These are phyloP conservation scores for Xanthoceras sorbifolium DNA, from an alignment of 345 rosid genomes.

Conservation along the genomic window DNA sequence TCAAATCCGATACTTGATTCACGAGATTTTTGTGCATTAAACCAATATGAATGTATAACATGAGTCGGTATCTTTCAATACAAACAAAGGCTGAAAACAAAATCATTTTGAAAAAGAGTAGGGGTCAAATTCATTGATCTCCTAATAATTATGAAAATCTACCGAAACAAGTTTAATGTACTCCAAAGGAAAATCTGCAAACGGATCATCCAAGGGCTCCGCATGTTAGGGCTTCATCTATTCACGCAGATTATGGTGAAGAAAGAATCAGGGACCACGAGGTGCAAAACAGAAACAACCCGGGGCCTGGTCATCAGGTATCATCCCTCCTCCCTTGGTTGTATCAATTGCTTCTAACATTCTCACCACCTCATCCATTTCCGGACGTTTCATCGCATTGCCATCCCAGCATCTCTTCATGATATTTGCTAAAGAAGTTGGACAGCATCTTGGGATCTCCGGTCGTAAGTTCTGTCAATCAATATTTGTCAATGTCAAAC, in stretches of 20 bases:
- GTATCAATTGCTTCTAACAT: constrained; percentile 84
- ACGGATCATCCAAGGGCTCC: constrained; percentile 9
- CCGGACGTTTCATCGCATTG: constrained; percentile 75
- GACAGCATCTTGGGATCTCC: constrained; percentile 87
- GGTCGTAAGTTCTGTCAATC: constrained; percentile 79
- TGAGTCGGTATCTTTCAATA: neutral
- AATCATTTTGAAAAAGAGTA: neutral
- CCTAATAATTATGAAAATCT: neutral
- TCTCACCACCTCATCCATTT: constrained; percentile 79
- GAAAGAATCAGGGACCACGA: constrained; percentile 69
- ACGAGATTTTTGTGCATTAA: neutral
- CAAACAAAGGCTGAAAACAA: constrained; percentile 3
- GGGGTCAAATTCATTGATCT: neutral
- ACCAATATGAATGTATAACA: neutral
- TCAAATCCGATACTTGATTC: neutral
- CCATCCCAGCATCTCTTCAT: constrained; percentile 90
- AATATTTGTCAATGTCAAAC: neutral
- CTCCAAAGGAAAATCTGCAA: neutral
- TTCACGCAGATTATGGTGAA: neutral
- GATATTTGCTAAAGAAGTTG: constrained; percentile 59
- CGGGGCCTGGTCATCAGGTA: constrained; percentile 65
- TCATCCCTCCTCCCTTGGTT: constrained; percentile 96
- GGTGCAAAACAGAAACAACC: constrained; percentile 82
- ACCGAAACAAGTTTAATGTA: neutral
- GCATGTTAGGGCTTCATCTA: neutral